Conservation (phyloP, 306 rosid species). For the Cucurbita argyrosperma region DNA sequence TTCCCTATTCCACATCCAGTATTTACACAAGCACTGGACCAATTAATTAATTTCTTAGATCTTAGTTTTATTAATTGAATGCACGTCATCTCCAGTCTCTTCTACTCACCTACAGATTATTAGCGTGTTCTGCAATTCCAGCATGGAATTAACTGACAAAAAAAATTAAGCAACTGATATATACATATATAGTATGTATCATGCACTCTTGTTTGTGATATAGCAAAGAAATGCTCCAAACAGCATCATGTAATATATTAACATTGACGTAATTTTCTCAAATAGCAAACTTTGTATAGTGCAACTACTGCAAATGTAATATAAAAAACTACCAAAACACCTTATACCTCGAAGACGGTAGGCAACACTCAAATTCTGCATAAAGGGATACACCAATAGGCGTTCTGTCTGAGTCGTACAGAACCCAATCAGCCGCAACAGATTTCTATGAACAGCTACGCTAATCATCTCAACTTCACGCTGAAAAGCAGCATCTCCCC, state of each 20-base stretch:
- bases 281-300: neutral
- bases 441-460: conserved; percentile 85
- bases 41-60: neutral
- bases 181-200: neutral
- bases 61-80: neutral
- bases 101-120: neutral
- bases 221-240: neutral
- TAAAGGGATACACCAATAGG: conserved; percentile 83
- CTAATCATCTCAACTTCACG: conserved; percentile 99
- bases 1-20: neutral
- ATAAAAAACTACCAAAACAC: neutral
- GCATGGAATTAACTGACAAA: neutral
- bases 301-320: neutral
- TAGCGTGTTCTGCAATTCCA: neutral
- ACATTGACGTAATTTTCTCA: neutral
- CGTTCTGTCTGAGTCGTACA: conserved; percentile 95
- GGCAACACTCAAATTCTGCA: conserved; percentile 97
- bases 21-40: neutral
- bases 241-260: neutral
- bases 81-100: neutral
- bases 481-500: conserved; percentile 94
- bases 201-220: neutral
- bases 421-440: conserved; percentile 76
- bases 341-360: conserved; percentile 70
- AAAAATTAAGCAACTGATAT: neutral